Evolutionary conservation across 495 filamentous ascomycete genomes (phyloP).

Genomic region (Xylaria sp.): DNA sequence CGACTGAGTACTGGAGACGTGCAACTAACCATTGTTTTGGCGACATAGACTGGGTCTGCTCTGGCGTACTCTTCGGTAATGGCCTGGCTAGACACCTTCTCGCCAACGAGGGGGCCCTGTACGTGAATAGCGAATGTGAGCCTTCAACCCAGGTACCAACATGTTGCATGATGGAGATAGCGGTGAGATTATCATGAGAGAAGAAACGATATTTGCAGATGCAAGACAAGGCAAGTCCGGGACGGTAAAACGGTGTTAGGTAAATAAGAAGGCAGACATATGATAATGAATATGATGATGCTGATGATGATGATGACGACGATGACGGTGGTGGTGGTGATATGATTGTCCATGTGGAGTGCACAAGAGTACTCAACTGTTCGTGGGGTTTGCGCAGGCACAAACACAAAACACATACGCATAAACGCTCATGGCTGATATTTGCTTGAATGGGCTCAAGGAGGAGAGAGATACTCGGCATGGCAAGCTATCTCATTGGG

Average conservation of each 20-base stretch:
- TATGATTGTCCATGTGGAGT: neutral
- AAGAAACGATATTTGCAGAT: neutral
- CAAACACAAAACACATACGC: constrained; percentile 12
- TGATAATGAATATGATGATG: too few relatives aligned
- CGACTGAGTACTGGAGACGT: neutral
- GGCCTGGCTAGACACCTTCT: constrained; percentile 74
- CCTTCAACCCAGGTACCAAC: constrained; percentile 19
- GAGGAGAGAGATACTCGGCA: neutral
- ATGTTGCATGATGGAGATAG: neutral
- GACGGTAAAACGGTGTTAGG: neutral
- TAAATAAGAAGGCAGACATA: neutral
- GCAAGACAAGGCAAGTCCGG: neutral
- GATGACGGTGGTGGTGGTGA: neutral
- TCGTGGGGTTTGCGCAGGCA: neutral
- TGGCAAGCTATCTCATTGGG: constrained; percentile 19
- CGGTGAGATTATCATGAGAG: neutral
- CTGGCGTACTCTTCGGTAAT: constrained; percentile 90
- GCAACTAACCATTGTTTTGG: constrained; percentile 81
- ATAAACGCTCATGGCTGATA: neutral
- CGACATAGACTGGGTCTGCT: constrained; percentile 82
- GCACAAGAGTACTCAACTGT: neutral
- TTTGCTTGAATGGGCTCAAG: neutral
- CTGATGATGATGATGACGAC: neutral
- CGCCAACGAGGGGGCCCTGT: constrained; percentile 84
- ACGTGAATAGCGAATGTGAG: constrained; percentile 15